Conservation (phyloP, 1,284 basidiomycete genomes). For the Farysia itapuensis region DNA sequence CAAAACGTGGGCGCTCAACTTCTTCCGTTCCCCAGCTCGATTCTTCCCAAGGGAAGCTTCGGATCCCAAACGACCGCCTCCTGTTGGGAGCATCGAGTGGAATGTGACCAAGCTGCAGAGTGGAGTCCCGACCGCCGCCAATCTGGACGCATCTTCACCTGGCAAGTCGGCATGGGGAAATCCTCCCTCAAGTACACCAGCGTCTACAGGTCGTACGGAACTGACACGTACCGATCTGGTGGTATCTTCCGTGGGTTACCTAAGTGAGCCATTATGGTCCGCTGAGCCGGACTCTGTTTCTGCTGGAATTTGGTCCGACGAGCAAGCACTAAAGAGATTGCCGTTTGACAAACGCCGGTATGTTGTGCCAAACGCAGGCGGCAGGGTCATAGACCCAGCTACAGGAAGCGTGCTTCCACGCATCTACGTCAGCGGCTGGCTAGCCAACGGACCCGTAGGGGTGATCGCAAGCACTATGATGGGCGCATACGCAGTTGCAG, state of each 20-base stretch:
- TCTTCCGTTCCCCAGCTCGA: conserved; percentile 46
- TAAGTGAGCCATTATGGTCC: conserved; percentile 66
- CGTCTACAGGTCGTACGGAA: conserved; percentile 66
- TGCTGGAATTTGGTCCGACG: no score
- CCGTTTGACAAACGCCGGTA: conserved; percentile 19
- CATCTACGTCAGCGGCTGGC: conserved; percentile 93
- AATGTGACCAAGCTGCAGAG: conserved; percentile 26
- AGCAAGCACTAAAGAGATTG: conserved; percentile 2
- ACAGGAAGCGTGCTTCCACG: conserved; percentile 62
- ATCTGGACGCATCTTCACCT: conserved; percentile 21
- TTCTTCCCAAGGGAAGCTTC: conserved; percentile 13
- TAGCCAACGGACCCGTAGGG: conserved; percentile 84
- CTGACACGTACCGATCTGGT: conserved; percentile 73
- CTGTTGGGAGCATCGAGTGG: conserved; percentile 38
- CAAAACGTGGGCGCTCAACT: conserved; percentile 50
- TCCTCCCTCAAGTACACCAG: conserved; percentile 1
- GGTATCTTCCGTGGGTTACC: conserved; percentile 85
- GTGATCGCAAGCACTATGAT: conserved; percentile 94
- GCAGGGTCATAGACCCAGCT: conserved; percentile 53
- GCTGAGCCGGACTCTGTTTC: no score
- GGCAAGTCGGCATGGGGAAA: conserved; percentile 19
- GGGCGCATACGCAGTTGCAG: conserved; percentile 79
- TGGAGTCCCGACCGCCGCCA: conserved; percentile 8
- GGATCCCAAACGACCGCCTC: not conserved
- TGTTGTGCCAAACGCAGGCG: conserved; percentile 43